phyloP scores from a whole-genome alignment of 768 basidiomycete species.

The Mrakia blollopis region DNA sequence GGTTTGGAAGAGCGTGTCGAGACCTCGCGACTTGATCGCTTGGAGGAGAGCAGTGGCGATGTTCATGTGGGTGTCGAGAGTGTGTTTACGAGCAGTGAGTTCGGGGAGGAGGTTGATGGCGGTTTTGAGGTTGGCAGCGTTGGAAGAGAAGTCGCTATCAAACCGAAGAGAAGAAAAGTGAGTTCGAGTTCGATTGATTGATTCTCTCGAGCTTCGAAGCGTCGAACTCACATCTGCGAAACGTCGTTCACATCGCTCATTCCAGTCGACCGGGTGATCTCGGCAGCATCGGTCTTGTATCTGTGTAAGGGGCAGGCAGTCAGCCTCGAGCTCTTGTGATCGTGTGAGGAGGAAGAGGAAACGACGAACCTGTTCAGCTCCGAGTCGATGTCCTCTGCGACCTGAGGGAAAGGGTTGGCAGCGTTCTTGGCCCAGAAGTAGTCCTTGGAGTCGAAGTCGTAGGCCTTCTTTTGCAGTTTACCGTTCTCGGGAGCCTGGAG shows the following conservation, averaged over 20 bases:
- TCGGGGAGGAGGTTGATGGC: constrained; percentile 97
- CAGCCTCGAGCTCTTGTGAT: no score
- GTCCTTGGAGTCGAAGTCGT: constrained; percentile 96
- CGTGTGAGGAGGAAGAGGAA: no score
- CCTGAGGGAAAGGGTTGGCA: constrained; percentile 92
- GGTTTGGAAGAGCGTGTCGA: constrained; percentile 95
- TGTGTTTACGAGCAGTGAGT: constrained; percentile 91
- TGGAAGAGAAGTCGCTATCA: constrained; percentile 77
- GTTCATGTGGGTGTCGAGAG: constrained; percentile 98
- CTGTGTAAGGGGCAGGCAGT: constrained; percentile 35
- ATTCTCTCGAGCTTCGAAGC: constrained; percentile 11
- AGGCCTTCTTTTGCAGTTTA: constrained; percentile 64
- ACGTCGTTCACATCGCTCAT: constrained; percentile 95
- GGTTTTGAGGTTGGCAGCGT: constrained; percentile 89
- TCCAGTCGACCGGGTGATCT: constrained; percentile 92
- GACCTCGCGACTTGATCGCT: constrained; percentile 86
- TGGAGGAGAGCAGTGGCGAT: constrained; percentile 92
- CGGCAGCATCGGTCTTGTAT: constrained; percentile 87
- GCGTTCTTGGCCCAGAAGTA: constrained; percentile 99
- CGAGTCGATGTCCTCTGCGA: constrained; percentile 91
- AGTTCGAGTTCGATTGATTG: background rate
- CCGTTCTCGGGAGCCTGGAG: constrained; percentile 51
- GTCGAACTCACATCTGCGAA: constrained; percentile 68
- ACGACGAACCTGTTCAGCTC: constrained; percentile 60
- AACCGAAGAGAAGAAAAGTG: background rate